Evolutionary conservation across 1,284 basidiomycete genomes (phyloP), one percentile per base, ranked within the genome.

Genomic region (Boletus subluridellus): DNA sequence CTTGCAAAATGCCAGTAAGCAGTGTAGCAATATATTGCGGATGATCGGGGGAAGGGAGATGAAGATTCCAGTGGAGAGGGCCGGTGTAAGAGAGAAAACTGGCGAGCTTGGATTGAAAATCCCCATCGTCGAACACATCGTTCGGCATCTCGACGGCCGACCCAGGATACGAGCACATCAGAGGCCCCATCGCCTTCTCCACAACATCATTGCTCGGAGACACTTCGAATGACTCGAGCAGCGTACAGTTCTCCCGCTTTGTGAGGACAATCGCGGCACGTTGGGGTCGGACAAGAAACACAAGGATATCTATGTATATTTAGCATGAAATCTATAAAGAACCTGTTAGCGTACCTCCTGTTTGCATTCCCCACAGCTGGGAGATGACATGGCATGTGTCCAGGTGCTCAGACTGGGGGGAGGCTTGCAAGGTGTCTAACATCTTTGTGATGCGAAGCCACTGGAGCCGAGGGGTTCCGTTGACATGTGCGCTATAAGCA

Each of bases 251-350:
- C 6, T n/a, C 11, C 6, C 41, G 47, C 46, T 65, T 72, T 12
- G 73, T 67, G 30, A 78, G 48, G 15, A 77, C 58, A 7, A 78
- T 55, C 0, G 60, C 76, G 0, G 66, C 76, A 54, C 77, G 78
- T 42, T 77, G 76, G 0, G 69, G 69, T 7, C 64, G 67, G 21
- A 78, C 67, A 21, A 65, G 57, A 41, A 74, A 64, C 5, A 61
- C 63, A 3, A 75, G 53, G 6, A 68, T 34, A 46, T 66, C 69
- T 70, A 35, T 6, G 28, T 0, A 26, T 6, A 2, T 14, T 65
- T 11, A 66, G 44, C 6, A 17, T 6, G 2, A 0, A 38, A 1
- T 1, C 1, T 21, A 21, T 21, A 21, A 21, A 21, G 21, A 21
- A 21, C 21, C 21, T 21, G 21, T 21, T 1, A 1, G 21, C 21